These are phyloP conservation scores for Cochlearia excelsa DNA, from an alignment of 345 rosid species.

Conservation along the genomic window DNA sequence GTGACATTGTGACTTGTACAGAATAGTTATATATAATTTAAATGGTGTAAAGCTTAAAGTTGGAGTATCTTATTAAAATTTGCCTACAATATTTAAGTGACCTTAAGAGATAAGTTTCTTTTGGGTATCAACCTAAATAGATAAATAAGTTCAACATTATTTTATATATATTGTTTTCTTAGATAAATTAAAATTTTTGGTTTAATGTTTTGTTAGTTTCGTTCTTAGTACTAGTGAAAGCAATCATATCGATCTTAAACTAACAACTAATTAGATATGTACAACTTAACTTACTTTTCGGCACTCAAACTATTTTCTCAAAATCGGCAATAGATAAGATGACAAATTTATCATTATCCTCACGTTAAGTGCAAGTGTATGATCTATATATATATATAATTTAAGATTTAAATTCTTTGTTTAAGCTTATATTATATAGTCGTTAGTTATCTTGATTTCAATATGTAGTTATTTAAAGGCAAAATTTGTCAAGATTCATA, in stretches of 20 bases:
- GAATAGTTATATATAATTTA: background rate
- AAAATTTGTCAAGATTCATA: conserved; percentile 1
- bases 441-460: background rate
- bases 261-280: conserved; percentile 12
- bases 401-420: conserved; percentile 14
- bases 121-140: too few relatives aligned
- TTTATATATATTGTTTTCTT: background rate
- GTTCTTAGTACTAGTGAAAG: conserved; percentile 6
- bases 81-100: too few relatives aligned
- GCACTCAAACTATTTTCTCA: conserved; percentile 11
- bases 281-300: conserved; percentile 9
- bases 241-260: conserved; percentile 29
- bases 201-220: conserved; percentile 3
- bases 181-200: conserved; percentile 13
- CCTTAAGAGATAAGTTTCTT: too few relatives aligned
- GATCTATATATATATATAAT: conserved; percentile 11
- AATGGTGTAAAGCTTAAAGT: background rate
- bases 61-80: background rate
- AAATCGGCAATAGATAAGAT: conserved; percentile 18
- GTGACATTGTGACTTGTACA: conserved; percentile 15
- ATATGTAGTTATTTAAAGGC: background rate
- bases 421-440: conserved; percentile 16
- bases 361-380: conserved; percentile 21
- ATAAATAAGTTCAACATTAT: background rate
- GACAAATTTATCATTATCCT: conserved; percentile 16